Percentiles rank a stretch among this genome's conserved stretches.
These are phyloP conservation scores for Fraxinus ornus DNA, from an alignment of 305 asterid genomes.

Conservation along the genomic window DNA sequence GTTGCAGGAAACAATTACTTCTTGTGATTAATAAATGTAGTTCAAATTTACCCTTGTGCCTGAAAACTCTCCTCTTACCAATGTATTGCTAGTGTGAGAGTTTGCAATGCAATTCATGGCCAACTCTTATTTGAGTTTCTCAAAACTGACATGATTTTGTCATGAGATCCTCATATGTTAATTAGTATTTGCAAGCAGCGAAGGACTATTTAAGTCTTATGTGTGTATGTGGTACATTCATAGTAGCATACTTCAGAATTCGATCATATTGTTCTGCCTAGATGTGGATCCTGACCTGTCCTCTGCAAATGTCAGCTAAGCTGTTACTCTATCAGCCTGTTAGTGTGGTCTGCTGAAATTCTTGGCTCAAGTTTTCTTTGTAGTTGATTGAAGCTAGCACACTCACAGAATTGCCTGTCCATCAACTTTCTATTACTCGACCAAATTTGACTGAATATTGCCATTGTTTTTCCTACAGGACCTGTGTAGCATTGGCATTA, in stretches of 20 bases:
- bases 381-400: constrained; percentile 14
- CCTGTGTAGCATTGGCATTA: constrained; percentile 68
- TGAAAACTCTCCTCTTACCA: neutral
- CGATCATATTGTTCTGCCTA: neutral
- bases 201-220: neutral
- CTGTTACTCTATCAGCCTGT: neutral
- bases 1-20: neutral
- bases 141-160: neutral
- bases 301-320: neutral
- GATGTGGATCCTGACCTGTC: neutral
- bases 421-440: neutral
- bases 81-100: neutral
- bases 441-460: constrained; percentile 10
- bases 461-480: constrained; percentile 49
- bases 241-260: constrained; percentile 9
- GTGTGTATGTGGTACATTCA: neutral
- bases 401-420: neutral
- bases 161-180: neutral
- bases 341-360: neutral
- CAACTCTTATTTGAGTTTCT: neutral
- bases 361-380: neutral
- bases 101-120: neutral
- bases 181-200: constrained; percentile 13
- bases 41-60: neutral
- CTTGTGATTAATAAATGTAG: neutral